These are phyloP conservation scores for Neofusicoccum umdonicola DNA, from an alignment of 2,329 filamentous ascomycete genomes.

Conservation along the genomic window DNA sequence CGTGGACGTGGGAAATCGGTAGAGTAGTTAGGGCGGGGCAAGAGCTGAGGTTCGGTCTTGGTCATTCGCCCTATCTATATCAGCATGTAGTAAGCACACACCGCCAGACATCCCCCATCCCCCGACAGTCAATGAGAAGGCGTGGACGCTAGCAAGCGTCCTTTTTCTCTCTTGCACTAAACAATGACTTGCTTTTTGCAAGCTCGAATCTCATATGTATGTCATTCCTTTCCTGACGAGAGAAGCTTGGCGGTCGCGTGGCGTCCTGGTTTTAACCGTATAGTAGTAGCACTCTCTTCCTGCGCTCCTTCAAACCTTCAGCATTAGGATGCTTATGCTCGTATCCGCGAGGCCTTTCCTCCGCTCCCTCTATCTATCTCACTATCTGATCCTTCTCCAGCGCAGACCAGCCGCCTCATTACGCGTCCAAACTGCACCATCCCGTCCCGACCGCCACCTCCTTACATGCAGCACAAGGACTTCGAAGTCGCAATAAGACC, in stretches of 20 bases:
- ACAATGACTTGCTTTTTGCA: neutral
- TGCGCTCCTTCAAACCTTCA: neutral
- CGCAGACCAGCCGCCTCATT: neutral
- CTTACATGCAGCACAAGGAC: too few species aligned
- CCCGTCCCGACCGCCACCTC: too few species aligned
- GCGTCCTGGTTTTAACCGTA: neutral
- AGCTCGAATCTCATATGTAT: neutral
- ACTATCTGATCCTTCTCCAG: neutral
- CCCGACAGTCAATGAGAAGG: neutral
- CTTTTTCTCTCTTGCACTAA: neutral
- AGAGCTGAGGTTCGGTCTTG: neutral
- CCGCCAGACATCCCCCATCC: neutral
- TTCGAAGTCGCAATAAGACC: too few species aligned
- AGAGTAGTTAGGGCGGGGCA: neutral
- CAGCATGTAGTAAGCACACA: neutral
- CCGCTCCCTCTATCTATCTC: neutral
- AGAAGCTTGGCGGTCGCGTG: slow-evolving; percentile 1
- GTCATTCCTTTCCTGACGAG: neutral
- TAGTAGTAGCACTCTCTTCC: neutral
- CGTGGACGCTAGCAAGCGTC: neutral
- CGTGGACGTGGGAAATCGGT: neutral
- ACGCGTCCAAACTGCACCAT: neutral
- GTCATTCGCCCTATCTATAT: slow-evolving; percentile 10
- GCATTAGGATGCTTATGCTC: neutral
- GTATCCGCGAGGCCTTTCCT: neutral